Conservation (phyloP, 73 alveolate genomes). For the Paramecium primaurelia region DNA sequence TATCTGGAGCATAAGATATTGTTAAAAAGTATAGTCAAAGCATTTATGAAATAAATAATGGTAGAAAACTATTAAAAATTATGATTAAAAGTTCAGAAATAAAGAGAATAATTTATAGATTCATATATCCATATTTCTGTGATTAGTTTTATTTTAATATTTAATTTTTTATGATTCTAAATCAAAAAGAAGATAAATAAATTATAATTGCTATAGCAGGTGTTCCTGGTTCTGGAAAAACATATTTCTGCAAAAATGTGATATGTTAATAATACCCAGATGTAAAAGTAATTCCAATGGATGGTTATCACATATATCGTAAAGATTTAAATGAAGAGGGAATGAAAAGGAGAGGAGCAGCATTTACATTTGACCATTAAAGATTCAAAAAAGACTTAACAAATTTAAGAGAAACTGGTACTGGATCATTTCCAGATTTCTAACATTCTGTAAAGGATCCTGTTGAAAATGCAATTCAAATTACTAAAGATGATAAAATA, state of each 20-base stretch:
- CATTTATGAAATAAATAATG: not conserved
- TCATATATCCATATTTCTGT: not conserved
- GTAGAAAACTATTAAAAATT: not conserved
- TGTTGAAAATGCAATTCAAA: conserved; percentile 24
- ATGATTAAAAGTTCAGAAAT: not conserved
- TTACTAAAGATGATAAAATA: conserved; percentile 21
- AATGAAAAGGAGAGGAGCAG: conserved; percentile 58
- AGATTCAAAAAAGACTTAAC: conserved; percentile 35
- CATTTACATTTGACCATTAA: conserved; percentile 34
- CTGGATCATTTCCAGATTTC: conserved; percentile 51
- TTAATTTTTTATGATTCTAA: not conserved
- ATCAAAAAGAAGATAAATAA: not conserved
- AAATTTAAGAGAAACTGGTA: not conserved
- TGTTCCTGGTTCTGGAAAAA: conserved; percentile 60
- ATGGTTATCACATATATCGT: conserved; percentile 53
- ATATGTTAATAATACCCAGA: not conserved
- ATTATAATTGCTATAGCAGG: conserved; percentile 51
- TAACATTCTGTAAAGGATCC: conserved; percentile 57
- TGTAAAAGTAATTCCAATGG: conserved; percentile 52
- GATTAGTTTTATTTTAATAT: not conserved
- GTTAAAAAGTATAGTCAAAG: too few relatives aligned
- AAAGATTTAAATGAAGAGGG: conserved; percentile 50
- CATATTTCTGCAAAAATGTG: conserved; percentile 19
- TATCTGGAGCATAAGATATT: too few relatives aligned
- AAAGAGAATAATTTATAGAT: too few relatives aligned